Base-by-base conservation (phyloP, 2,329 filamentous ascomycete species). In the Monilinia fructicola region DNA sequence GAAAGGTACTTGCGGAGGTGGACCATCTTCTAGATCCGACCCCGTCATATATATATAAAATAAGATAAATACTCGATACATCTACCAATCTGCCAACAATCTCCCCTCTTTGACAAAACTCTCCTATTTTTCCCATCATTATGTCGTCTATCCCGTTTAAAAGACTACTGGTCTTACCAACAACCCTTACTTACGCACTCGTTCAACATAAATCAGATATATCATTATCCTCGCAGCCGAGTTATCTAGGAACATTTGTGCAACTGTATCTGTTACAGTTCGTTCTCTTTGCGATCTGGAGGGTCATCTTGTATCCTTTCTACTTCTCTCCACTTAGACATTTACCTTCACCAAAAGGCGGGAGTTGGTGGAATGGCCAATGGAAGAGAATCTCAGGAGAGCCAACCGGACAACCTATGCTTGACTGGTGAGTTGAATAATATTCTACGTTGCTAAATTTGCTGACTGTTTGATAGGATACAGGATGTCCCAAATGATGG, bases 401-500 rank as follows among this genome's bases (percentile, higher is more conserved):
- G 60, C 75, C 79, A 1, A 78, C 79, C 0, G 81, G 80, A 10
- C 69, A 72, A 0, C 76, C 77, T 0, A 74, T 78, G 67, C 71
- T 72, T 26, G 71, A 78, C 65, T 84, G 75, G 75, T 75, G 70
- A 53, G 67, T 67, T 18, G 14, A 12, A 14, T 12, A 31, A 31
- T 10, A 26, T n/a, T 23, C 18, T 35, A 52, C 46, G 16, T 21
- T 23, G 2, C 26, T 26, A 50, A 28, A 28, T 48, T 53, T 21
- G 53, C 53, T 56, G n/a, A 35, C 44, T 35, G 4, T 50, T 18
- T n/a, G 11, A 58, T 50, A 77, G 89, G 90, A 76, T 84, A 28
- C 80, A 84, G 60, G 81, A 80, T 2, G 79, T 91, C 50, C 86
- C 87, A 9, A 87, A 93, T 72, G 79, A 90, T 38, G 90, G 90